Conservation (phyloP, 371 early-diverging fungal species). For the Zancudomyces culisetae region DNA sequence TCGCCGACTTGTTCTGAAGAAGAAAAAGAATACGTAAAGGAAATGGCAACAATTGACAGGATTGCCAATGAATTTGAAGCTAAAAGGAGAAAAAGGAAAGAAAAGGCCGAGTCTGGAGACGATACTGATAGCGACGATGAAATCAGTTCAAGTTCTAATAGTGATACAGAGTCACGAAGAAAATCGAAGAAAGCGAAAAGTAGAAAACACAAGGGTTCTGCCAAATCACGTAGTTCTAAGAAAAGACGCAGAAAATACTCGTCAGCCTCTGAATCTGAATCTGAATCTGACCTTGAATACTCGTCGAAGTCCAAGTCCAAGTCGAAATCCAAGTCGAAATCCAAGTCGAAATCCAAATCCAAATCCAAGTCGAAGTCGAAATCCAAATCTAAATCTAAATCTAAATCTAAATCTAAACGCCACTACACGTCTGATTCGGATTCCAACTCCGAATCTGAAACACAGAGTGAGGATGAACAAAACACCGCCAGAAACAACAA, state of each 20-base stretch:
- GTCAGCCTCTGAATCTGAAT: too few species aligned
- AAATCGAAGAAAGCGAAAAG: conserved; percentile 13
- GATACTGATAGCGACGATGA: conserved; percentile 5
- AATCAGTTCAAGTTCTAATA: conserved; percentile 6
- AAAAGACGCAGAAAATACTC: too few species aligned
- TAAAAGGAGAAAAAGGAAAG: conserved; percentile 5
- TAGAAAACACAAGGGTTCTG: too few species aligned
- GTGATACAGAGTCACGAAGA: conserved; percentile 3
- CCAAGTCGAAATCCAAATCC: conserved; percentile 11
- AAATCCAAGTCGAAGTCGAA: conserved; percentile 5
- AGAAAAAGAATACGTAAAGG: conserved; percentile 22
- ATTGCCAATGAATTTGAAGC: conserved; percentile 9
- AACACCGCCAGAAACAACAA: too few species aligned
- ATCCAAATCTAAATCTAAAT: background rate
- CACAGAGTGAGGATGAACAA: too few species aligned
- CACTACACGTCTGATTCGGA: background rate
- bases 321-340: conserved; percentile 8
- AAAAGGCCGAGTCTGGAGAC: background rate
- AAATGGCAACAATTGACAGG: conserved; percentile 5
- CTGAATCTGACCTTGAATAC: too few species aligned
- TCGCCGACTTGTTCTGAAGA: conserved; percentile 34
- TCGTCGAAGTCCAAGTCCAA: conserved; percentile 11
- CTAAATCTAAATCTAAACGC: background rate
- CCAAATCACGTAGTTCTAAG: too few species aligned
- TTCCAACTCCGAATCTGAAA: background rate